Evolutionary conservation across 352 stramenopile species (phyloP).

Genomic region (Bremia lactucae): DNA sequence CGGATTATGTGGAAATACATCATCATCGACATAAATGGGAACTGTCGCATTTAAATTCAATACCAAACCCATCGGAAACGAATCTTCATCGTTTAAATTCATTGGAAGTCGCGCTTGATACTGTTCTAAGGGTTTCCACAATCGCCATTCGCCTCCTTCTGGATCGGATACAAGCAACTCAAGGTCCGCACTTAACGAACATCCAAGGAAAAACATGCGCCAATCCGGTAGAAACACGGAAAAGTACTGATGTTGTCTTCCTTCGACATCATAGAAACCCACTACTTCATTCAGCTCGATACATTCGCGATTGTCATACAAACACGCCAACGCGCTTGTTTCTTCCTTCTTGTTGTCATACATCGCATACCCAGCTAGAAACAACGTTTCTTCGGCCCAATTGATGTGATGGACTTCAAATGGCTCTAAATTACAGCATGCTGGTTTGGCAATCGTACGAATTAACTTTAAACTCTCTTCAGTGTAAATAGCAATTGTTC

Average conservation of each 20-base stretch:
- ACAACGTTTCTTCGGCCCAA: slow-evolving; percentile 56
- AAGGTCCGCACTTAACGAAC: slow-evolving; percentile 68
- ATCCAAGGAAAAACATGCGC: slow-evolving; percentile 76
- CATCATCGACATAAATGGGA: slow-evolving; percentile 40
- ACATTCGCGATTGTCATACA: slow-evolving; percentile 42
- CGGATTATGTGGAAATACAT: slow-evolving; percentile 31
- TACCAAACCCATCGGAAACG: slow-evolving; percentile 43
- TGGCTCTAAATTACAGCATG: slow-evolving; percentile 21
- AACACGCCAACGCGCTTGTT: slow-evolving; percentile 35
- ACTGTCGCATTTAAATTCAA: slow-evolving; percentile 49
- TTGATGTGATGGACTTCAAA: slow-evolving; percentile 58
- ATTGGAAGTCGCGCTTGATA: slow-evolving; percentile 67
- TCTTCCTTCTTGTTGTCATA: slow-evolving; percentile 45
- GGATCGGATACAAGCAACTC: slow-evolving; percentile 61
- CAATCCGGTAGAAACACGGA: slow-evolving; percentile 53
- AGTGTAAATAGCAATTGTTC: slow-evolving; percentile 28
- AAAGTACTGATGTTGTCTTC: slow-evolving; percentile 49
- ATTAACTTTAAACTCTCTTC: slow-evolving; percentile 15
- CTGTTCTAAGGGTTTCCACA: slow-evolving; percentile 69
- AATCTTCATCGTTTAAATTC: slow-evolving; percentile 58
- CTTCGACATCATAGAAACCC: slow-evolving; percentile 48
- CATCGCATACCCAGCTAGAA: slow-evolving; percentile 48
- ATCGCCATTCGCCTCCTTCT: slow-evolving; percentile 42
- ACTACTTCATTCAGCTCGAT: slow-evolving; percentile 55
- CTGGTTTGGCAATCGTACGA: slow-evolving; percentile 28